These are phyloP conservation scores for Cymbidium sinense DNA, from an alignment of 106 monocot genomes.

Conservation along the genomic window DNA sequence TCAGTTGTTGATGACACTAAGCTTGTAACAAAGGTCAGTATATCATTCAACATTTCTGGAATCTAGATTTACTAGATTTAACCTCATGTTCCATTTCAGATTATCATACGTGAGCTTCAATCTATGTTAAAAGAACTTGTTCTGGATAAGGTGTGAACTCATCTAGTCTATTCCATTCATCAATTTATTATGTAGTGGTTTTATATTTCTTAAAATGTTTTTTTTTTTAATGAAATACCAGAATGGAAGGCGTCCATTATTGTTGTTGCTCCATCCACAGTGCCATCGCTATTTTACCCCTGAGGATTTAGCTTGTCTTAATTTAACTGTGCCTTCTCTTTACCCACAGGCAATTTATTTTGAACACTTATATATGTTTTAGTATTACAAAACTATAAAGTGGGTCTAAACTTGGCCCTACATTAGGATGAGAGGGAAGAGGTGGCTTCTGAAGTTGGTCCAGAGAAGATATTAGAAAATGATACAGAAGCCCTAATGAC, in stretches of 20 bases:
- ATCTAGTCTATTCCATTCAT: neutral
- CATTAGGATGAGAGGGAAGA: slow-evolving; percentile 34
- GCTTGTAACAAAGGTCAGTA: slow-evolving; percentile 73
- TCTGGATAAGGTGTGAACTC: slow-evolving; percentile 51
- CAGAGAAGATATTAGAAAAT: slow-evolving; percentile 11
- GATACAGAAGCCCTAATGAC: slow-evolving; percentile 6
- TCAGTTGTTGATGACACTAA: slow-evolving; percentile 91
- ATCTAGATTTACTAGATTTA: neutral
- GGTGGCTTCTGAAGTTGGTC: neutral
- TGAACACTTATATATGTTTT: neutral
- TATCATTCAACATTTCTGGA: neutral
- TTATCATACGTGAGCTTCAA: slow-evolving; percentile 63
- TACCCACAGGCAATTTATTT: slow-evolving; percentile 32
- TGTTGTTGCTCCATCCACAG: slow-evolving; percentile 78
- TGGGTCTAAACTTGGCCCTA: slow-evolving; percentile 7
- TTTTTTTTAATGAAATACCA: slow-evolving; percentile 10
- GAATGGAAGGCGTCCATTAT: slow-evolving; percentile 68
- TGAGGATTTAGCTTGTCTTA: slow-evolving; percentile 66
- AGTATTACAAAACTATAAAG: neutral
- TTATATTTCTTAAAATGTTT: neutral
- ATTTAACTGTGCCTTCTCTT: slow-evolving; percentile 54
- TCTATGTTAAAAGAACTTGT: slow-evolving; percentile 55
- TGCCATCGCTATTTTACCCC: slow-evolving; percentile 69
- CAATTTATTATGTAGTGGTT: neutral
- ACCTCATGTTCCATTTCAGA: slow-evolving; percentile 24